phyloP scores from a whole-genome alignment of 106 monocot species.

The Phalaenopsis equestris region DNA sequence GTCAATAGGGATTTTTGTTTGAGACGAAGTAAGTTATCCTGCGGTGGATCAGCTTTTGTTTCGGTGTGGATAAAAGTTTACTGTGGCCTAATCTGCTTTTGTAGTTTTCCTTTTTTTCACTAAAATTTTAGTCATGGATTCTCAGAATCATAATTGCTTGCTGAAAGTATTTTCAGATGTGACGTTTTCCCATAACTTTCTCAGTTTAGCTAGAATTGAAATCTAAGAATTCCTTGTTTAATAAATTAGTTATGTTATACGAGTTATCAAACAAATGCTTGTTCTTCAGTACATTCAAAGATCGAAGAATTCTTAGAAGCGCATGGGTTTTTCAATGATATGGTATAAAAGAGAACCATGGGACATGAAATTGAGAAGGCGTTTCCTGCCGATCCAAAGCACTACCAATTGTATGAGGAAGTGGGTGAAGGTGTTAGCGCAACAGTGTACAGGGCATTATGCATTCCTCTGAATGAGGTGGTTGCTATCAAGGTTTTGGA shows the following conservation, averaged over 20 bases:
- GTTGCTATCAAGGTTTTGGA: conserved; percentile 95
- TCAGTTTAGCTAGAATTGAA: neutral
- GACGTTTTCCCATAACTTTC: neutral
- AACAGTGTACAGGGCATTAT: conserved; percentile 77
- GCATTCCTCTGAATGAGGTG: conserved; percentile 69
- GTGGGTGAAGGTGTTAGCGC: conserved; percentile 95
- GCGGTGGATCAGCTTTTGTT: neutral
- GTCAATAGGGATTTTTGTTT: neutral
- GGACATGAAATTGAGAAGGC: conserved; percentile 39
- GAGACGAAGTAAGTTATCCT: neutral
- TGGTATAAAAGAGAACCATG: conserved; percentile 41
- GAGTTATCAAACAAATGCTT: neutral
- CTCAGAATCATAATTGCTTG: neutral
- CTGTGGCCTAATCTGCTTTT: neutral
- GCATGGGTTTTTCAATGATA: conserved; percentile 25
- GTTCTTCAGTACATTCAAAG: neutral
- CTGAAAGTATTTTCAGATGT: neutral
- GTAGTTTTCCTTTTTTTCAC: neutral
- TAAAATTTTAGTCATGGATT: neutral
- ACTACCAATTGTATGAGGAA: conserved; percentile 87
- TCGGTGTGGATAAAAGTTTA: neutral
- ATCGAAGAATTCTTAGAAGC: neutral
- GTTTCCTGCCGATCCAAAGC: conserved; percentile 56
- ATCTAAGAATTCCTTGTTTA: neutral
- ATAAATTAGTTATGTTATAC: neutral